Evolutionary conservation across 306 rosid genomes (phyloP), one percentile per base, ranked within the genome.

Genomic region (Pueraria montana): DNA sequence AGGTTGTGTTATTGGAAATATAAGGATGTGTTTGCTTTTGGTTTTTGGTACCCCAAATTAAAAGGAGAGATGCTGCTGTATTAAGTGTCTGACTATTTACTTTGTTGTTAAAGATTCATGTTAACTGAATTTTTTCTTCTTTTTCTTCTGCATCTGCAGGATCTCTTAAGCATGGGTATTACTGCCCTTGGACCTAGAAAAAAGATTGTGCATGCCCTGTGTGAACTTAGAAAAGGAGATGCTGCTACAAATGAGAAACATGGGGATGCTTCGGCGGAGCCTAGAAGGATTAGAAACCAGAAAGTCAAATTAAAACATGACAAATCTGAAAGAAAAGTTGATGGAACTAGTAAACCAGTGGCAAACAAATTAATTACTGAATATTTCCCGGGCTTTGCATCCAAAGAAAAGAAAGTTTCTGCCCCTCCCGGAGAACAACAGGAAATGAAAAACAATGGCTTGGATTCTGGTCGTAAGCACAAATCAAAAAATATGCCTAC

Each of bases 141-240:
- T 11, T 72, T 50, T 23, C 21, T 46, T 59, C 69, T 68, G 64
- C 58, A 73, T 80, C 27, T 78, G 68, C 82, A 95, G 99, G 99
- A 95, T 88, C 93, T 95, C 58, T 65, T 91, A 20, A 80, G 84
- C 82, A 91, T 95, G 79, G 98, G 99, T 52, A 84, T 95, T 68
- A 79, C 90, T 65, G 93, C 96, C 64, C 93, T 95, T 80, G 99
- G 99, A 65, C 98, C 99, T 17, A 90, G 98, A 63, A 95, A 92
- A 89, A 93, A 93, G 90, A 92, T 95, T 80, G 83, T 81, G 24
- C 96, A 81, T 79, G 93, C 93, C 17, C 77, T 95, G 48, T 77
- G 82, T 71, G 93, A 89, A 76, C 94, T 89, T 81, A 84, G 96
- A 90, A 89, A 86, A 74, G 93, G 84, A 65, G 45, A 40, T 78